These are phyloP conservation scores for Filobasidium floriforme DNA, from an alignment of 768 basidiomycete species.

Conservation along the genomic window DNA sequence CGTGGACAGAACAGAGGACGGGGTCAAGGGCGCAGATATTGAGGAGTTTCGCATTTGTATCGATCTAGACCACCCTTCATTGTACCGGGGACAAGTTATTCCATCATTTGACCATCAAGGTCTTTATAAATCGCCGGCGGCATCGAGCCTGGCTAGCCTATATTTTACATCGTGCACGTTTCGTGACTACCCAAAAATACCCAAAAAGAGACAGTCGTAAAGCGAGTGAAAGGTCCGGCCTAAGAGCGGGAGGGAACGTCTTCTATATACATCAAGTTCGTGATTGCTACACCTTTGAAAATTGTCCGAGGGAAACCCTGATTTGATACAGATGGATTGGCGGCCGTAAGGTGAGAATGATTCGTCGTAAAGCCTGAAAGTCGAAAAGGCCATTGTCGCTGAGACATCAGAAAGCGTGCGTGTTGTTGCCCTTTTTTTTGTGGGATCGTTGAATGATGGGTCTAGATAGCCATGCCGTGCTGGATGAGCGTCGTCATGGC, in stretches of 20 bases:
- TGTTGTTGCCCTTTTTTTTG: background rate
- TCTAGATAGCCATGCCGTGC: slow-evolving; percentile 8
- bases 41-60: no score
- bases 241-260: background rate
- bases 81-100: background rate
- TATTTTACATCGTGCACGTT: background rate
- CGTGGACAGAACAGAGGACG: slow-evolving; percentile 6
- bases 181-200: background rate
- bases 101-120: slow-evolving; percentile 4
- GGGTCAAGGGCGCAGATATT: background rate
- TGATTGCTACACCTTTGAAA: background rate
- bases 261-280: slow-evolving; percentile 1
- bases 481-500: slow-evolving; percentile 5
- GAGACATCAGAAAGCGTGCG: background rate
- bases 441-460: background rate
- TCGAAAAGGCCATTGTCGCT: no score
- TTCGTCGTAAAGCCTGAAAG: no score
- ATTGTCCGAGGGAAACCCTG: background rate
- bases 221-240: slow-evolving; percentile 2
- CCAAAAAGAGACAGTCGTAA: slow-evolving; percentile 3
- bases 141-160: slow-evolving; percentile 1
- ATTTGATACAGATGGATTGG: background rate
- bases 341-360: no score
- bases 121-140: background rate
- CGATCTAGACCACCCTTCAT: background rate